A percentile compares a stretch with the other conserved stretches of the same genome.
Evolutionary conservation across 345 rosid species (phyloP).

Genomic region (Brassica napus): Da-Ae NC_063441.1:19333001-19333500

Average conservation of each 20-base stretch:
- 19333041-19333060: slow-evolving; percentile 20
- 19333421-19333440: no score
- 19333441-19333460: no score
- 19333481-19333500: not conserved
- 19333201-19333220: not conserved
- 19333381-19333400: no score
- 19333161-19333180: not conserved
- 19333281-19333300: not conserved
- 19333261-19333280: not conserved
- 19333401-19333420: no score
- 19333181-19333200: no score
- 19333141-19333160: not conserved
- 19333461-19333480: no score
- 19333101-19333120: not conserved
- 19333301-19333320: not conserved
- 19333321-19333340: not conserved
- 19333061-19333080: not conserved
- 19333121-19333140: not conserved
- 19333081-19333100: not conserved
- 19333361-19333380: not conserved
- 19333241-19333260: not conserved
- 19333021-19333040: not conserved
- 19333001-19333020: slow-evolving; percentile 5
- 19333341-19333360: not conserved
- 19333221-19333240: not conserved